phyloP scores from a whole-genome alignment of 2,329 filamentous ascomycete species.

The Pseudonectria foliicola region DNA sequence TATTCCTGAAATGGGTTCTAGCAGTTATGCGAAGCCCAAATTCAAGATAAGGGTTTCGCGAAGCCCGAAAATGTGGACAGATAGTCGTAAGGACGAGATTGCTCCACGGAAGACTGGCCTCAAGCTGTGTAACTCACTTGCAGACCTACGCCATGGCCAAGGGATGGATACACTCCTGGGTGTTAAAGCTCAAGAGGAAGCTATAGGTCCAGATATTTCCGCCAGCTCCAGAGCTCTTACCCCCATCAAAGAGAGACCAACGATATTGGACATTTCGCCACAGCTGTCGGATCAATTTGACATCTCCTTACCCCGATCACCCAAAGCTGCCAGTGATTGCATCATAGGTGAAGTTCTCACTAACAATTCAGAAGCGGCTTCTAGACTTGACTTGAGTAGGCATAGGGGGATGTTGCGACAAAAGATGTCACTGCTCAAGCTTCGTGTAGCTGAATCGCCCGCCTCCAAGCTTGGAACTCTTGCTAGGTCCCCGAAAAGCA shows the following conservation, averaged over 20 bases:
- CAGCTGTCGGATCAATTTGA: conserved; percentile 28
- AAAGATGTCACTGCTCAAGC: conserved; percentile 25
- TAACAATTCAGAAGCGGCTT: conserved; percentile 8
- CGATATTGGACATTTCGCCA: conserved; percentile 8
- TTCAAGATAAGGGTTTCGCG: conserved; percentile 29
- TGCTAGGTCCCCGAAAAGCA: conserved; percentile 3
- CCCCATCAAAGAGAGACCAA: conserved; percentile 7
- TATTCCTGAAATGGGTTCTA: conserved; percentile 5
- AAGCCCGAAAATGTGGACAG: conserved; percentile 18
- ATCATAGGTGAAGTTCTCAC: conserved; percentile 5
- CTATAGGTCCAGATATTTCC: conserved; percentile 7
- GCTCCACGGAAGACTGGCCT: conserved; percentile 16
- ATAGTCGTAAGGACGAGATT: conserved; percentile 7
- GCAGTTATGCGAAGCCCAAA: conserved; percentile 16
- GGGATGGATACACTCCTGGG: conserved; percentile 4
- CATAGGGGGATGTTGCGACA: conserved; percentile 15
- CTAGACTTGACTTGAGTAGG: conserved; percentile 1
- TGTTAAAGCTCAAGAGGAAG: conserved; percentile 9
- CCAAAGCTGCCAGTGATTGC: conserved; percentile 5
- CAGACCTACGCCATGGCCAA: conserved; percentile 21
- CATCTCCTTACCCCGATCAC: conserved; percentile 25
- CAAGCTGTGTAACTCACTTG: conserved; percentile 27
- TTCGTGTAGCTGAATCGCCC: conserved; percentile 14
- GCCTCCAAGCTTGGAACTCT: conserved; percentile 8
- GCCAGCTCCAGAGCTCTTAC: conserved; percentile 2